Base-by-base conservation (phyloP, 2,329 filamentous ascomycete genomes). In the Blastomyces gilchristii region DNA sequence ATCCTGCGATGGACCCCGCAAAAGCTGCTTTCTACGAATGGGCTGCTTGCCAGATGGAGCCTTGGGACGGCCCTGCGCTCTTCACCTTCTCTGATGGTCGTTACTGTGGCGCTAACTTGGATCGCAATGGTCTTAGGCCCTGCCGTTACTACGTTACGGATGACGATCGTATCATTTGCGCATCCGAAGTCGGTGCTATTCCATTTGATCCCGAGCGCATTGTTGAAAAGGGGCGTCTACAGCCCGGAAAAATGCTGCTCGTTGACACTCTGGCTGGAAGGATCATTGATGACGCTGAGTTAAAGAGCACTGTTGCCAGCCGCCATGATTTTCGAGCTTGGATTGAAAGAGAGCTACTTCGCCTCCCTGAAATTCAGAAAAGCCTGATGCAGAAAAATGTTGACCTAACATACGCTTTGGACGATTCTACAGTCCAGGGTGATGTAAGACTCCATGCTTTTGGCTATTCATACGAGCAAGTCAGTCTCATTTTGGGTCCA, bases 1-100 rank as follows among this genome's bases (percentile, higher is more conserved):
- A 97, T 76, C 81, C 86, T 47, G 82, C 86, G 65, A 96, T 97
- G 88, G 92, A 97, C 71, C 90, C 91, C 63, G 89, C 90, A 72
- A 97, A 97, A 80, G 90, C 92, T 64, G 93, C 93, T 60, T 97
- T 97, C 79, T 97, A 97, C 78, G 92, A 97, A 76, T 97, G 93
- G 91, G 93, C 93, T 71, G 92, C 91, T 68, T 97, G 93, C 77
- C 89, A 96, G 82, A 97, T 97, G 93, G 93, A 97, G 80, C 92
- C 93, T 18, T 97, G 93, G 93, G 93, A 97, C 77, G 93, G 93
- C 22, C 93, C 93, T 43, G 93, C 93, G 63, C 85, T 97, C 41
- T 97, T 97, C 81, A 97, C 92, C 7, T 97, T 97, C 77, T 91
- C 93, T 37, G 93, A 97, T 75, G 93, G 93, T 65, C 87, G 93